Evolutionary conservation across 208 protist species (phyloP).

Genomic region (Phytomonas sp.): DNA sequence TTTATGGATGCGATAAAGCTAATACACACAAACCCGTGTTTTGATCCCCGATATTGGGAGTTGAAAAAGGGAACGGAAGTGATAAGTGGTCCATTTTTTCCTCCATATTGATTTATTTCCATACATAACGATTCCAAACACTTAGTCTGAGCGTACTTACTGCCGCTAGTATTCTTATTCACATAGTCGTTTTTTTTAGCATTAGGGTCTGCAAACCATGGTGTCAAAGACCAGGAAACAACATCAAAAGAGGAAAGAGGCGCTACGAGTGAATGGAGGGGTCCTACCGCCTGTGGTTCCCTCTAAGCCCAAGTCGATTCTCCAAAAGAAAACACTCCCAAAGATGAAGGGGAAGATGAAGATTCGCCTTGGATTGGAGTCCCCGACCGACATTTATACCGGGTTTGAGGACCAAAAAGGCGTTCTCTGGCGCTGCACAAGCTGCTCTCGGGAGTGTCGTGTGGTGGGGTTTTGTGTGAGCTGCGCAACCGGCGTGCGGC

Average conservation of each 20-base stretch:
- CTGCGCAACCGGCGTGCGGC: constrained; percentile 64
- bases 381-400: constrained; percentile 74
- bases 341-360: constrained; percentile 88
- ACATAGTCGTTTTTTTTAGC: background rate
- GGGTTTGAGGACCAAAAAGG: constrained; percentile 81
- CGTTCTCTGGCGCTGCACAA: constrained; percentile 74
- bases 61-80: background rate
- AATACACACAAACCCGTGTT: background rate
- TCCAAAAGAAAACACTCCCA: constrained; percentile 83
- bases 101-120: background rate
- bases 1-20: background rate
- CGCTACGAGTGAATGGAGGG: constrained; percentile 52
- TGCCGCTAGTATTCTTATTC: background rate
- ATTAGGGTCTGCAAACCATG: constrained; percentile 25
- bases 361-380: constrained; percentile 81
- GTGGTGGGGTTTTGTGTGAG: constrained; percentile 82
- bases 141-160: background rate
- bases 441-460: constrained; percentile 53
- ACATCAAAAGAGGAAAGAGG: constrained; percentile 69
- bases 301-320: constrained; percentile 62
- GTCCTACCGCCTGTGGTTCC: constrained; percentile 57
- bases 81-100: background rate
- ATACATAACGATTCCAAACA: background rate
- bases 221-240: constrained; percentile 85
- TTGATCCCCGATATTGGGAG: background rate